Percentiles rank a stretch among this genome's conserved stretches.
Conservation (phyloP, 2,329 filamentous ascomycete species). For the Colletotrichum camelliae region DNA sequence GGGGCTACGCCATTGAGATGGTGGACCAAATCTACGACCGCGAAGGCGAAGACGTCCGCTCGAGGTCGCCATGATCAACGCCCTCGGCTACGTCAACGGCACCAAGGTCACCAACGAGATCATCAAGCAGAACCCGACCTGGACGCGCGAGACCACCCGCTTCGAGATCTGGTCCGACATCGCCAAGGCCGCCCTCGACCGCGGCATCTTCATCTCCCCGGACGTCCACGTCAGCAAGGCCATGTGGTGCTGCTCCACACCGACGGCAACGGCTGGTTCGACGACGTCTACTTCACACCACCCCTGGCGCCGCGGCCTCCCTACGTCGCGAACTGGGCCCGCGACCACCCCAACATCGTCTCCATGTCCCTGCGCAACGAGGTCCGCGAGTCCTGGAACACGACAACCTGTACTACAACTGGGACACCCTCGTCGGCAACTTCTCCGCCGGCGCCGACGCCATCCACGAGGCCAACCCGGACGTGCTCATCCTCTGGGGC, state of each 20-base stretch:
- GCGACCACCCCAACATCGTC: conserved; percentile 32
- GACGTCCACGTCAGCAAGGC: conserved; percentile 47
- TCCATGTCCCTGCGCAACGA: conserved; percentile 59
- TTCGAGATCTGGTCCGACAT: conserved; percentile 42
- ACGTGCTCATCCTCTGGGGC: conserved; percentile 59
- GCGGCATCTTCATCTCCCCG: conserved; percentile 43
- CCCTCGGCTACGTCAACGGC: conserved; percentile 52
- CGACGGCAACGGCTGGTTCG: conserved; percentile 61
- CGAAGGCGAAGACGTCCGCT: conserved; percentile 42
- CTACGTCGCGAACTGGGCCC: conserved; percentile 53
- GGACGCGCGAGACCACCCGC: conserved; percentile 59
- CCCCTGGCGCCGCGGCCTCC: conserved; percentile 59
- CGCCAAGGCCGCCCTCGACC: conserved; percentile 16
- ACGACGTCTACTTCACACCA: conserved; percentile 58
- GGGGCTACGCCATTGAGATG: conserved; percentile 62
- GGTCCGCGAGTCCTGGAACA: conserved; percentile 52
- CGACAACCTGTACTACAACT: conserved; percentile 41
- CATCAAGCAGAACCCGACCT: conserved; percentile 54
- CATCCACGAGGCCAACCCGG: conserved; percentile 57
- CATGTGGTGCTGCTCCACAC: conserved; percentile 51
- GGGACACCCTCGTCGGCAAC: conserved; percentile 52
- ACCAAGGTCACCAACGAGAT: conserved; percentile 50
- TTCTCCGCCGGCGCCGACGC: conserved; percentile 51
- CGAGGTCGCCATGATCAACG: conserved; percentile 40
- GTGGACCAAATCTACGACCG: conserved; percentile 53